phyloP scores from a whole-genome alignment of 2,329 filamentous ascomycete genomes.

The Colletotrichum spinosum region DNA sequence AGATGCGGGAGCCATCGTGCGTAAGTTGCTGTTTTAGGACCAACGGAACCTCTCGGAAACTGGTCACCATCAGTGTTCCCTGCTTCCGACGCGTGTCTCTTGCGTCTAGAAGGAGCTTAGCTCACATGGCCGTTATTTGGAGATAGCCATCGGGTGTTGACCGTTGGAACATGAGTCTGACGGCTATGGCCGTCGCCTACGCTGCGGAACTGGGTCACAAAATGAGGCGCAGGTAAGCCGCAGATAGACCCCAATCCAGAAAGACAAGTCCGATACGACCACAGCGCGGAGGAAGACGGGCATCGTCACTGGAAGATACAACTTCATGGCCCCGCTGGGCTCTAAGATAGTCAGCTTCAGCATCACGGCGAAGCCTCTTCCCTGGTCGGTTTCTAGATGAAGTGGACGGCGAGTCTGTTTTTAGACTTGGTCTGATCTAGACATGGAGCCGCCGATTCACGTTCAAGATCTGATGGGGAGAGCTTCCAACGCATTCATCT shows the following conservation, averaged over 20 bases:
- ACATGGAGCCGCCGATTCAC: background rate
- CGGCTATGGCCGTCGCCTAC: conserved; percentile 4
- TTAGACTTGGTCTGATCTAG: background rate
- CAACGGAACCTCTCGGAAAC: background rate
- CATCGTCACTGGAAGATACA: background rate
- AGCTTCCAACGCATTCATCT: background rate
- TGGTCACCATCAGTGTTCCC: background rate
- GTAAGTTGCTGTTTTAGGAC: background rate
- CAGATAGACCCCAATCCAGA: background rate
- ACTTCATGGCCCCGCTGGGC: background rate
- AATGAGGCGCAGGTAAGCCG: background rate
- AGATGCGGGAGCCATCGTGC: background rate
- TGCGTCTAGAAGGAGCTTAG: background rate
- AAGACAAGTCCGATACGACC: background rate
- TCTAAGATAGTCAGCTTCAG: background rate
- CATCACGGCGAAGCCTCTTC: background rate
- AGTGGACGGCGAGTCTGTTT: conserved; percentile 12
- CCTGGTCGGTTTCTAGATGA: background rate
- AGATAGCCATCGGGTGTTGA: background rate
- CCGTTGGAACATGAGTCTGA: background rate
- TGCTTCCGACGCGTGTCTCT: background rate
- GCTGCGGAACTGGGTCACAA: background rate
- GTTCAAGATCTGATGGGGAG: no score
- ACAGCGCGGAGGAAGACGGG: background rate
- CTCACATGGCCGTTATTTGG: background rate